Percentiles rank a stretch among this genome's conserved stretches.
phyloP scores from a whole-genome alignment of 208 protist genomes.

The Trypanosoma boissoni region DNA sequence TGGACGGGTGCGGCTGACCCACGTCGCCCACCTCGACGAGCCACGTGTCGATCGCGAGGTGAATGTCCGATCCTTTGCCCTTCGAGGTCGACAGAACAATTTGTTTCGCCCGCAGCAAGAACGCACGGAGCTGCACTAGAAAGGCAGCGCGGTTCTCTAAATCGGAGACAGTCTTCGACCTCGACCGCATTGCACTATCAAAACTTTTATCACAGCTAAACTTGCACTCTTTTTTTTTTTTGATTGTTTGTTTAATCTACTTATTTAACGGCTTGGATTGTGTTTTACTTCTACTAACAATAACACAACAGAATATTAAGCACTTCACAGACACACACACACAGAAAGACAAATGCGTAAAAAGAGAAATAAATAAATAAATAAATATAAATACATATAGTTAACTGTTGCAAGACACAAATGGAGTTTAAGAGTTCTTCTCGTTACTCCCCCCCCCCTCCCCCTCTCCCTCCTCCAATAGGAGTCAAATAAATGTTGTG shows the following conservation, averaged over 20 bases:
- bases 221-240: no score
- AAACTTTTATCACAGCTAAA: no score
- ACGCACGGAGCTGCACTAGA: constrained; percentile 67
- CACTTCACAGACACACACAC: no score
- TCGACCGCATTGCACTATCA: background rate
- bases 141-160: constrained; percentile 75
- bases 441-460: no score
- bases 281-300: no score
- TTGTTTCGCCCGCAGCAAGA: constrained; percentile 58
- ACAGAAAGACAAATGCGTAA: no score
- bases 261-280: no score
- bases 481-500: no score
- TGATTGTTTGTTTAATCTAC: no score
- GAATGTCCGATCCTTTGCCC: constrained; percentile 48
- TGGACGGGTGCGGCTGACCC: constrained; percentile 29
- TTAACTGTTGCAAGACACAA: constrained; percentile 15
- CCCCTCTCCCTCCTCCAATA: no score
- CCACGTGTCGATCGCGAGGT: constrained; percentile 48
- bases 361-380: no score
- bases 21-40: constrained; percentile 41
- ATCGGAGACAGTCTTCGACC: constrained; percentile 35
- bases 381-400: constrained; percentile 2
- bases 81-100: constrained; percentile 40
- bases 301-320: no score
- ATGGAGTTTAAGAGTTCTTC: constrained; percentile 17